Conservation (phyloP, 1,284 basidiomycete species). For the Melampsora abietis-canadensis region DNA sequence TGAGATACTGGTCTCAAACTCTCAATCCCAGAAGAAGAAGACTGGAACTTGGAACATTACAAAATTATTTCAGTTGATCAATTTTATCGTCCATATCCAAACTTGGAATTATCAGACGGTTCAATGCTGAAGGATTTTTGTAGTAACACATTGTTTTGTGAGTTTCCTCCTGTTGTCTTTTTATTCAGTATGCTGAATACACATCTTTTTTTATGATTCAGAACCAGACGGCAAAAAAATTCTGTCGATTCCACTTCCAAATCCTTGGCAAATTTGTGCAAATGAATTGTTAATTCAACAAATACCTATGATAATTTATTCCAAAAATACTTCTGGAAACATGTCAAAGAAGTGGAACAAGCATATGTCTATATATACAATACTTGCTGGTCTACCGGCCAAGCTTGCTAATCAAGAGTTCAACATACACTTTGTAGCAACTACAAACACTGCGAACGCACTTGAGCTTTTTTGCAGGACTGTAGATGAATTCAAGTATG, state of each 20-base stretch:
- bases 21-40: no score
- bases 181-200: no score
- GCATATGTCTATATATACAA: not conserved
- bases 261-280: slow-evolving; percentile 40
- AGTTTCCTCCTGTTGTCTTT: no score
- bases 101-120: no score
- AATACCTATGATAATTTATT: slow-evolving; percentile 7
- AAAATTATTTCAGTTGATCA: no score
- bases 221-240: no score
- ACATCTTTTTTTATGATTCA: no score
- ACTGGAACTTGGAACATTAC: no score
- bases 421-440: slow-evolving; percentile 11
- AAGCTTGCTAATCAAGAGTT: slow-evolving; percentile 17
- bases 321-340: slow-evolving; percentile 18
- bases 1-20: no score
- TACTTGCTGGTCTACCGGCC: not conserved
- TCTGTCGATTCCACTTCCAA: slow-evolving; percentile 5
- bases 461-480: slow-evolving; percentile 49
- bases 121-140: no score
- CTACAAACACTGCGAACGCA: not conserved
- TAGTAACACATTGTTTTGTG: no score
- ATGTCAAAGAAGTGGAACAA: slow-evolving; percentile 10
- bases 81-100: no score
- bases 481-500: slow-evolving; percentile 51
- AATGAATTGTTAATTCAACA: slow-evolving; percentile 23